Evolutionary conservation across 2,329 filamentous ascomycete species (phyloP).

Genomic region (Paracamarosporium sp.): DNA sequence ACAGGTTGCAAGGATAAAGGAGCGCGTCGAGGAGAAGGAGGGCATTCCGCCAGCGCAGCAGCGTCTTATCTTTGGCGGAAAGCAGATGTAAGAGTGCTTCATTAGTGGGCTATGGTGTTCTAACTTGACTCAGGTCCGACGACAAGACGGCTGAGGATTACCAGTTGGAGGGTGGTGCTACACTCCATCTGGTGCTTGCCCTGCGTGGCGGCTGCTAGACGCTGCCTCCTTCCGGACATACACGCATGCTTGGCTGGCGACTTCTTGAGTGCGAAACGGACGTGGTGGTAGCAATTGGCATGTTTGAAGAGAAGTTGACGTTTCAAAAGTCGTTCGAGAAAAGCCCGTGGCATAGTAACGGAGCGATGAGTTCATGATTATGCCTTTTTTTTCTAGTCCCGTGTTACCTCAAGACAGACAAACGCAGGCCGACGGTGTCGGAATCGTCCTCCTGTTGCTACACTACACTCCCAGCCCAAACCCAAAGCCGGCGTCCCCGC

Average conservation of each 20-base stretch:
- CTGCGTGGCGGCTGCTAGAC: constrained; percentile 73
- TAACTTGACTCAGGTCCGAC: constrained; percentile 72
- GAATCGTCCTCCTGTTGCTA: background rate
- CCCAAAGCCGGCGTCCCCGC: constrained; percentile 25
- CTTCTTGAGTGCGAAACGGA: background rate
- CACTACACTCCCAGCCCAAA: constrained; percentile 28
- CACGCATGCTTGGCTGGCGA: background rate
- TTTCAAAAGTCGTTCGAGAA: background rate
- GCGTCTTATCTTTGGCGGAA: constrained; percentile 93
- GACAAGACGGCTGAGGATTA: constrained; percentile 94
- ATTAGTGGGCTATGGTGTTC: background rate
- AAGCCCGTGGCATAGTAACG: background rate
- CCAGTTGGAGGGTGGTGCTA: constrained; percentile 87
- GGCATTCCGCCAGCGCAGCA: constrained; percentile 97
- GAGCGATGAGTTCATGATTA: background rate
- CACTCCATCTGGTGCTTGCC: constrained; percentile 92
- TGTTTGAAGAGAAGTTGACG: background rate
- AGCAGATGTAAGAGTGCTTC: constrained; percentile 79
- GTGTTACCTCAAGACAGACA: background rate
- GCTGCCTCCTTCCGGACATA: too few species aligned
- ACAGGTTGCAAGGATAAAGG: constrained; percentile 94
- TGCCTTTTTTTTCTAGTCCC: background rate
- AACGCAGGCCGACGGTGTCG: background rate
- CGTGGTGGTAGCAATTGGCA: background rate
- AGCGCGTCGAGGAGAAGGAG: constrained; percentile 98